Evolutionary conservation across 805 yeast genomes (phyloP), one percentile per base, ranked within the genome.

Genomic region (Hanseniaspora pseudoguilliermondii): DNA sequence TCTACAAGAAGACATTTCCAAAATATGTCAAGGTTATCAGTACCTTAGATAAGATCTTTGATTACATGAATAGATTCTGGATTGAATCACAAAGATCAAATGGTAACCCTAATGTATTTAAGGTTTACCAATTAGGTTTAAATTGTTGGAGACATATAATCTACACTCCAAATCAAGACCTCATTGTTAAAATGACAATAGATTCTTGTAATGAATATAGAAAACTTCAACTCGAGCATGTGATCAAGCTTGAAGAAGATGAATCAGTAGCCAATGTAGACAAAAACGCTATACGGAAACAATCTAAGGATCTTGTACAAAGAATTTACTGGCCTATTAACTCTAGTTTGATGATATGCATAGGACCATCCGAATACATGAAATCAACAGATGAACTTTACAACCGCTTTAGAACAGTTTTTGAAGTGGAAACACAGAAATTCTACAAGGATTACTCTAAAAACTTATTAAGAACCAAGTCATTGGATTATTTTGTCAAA

Each of bases 1-100:
- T 86, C 65, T 93, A 93, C 64, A 95, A 87, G 47, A 76, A 82
- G 64, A 80, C 84, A 60, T 95, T 97, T 96, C 81, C 82, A 60
- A 78, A 97, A 58, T 93, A 78, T 67, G 81, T 95, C 23, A 81
- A 87, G 54, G 97, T 97, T 29, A 95, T 97, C 1, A 85, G 89
- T 16, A 86, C 87, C 69, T 71, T 93, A 67, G 89, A 88, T 68
- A 93, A 95, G 66, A 90, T 95, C 6, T 86, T 93, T 64, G 96
- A 91, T 67, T 93, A 93, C 69, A 82, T 93, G 79, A 93, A 93
- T 69, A 79, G 97, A 59, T 93, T 91, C 70, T 93, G 98, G 98
- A 96, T 95, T 46, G 86, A 85, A 62, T 90, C 95, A 65, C 97
- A 91, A 69, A 78, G 97, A 65, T 84, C 88, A 44, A 97, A 91